These are phyloP conservation scores for Cephalotrichum gorgonifer DNA, from an alignment of 2,329 filamentous ascomycete genomes.

Conservation along the genomic window DNA sequence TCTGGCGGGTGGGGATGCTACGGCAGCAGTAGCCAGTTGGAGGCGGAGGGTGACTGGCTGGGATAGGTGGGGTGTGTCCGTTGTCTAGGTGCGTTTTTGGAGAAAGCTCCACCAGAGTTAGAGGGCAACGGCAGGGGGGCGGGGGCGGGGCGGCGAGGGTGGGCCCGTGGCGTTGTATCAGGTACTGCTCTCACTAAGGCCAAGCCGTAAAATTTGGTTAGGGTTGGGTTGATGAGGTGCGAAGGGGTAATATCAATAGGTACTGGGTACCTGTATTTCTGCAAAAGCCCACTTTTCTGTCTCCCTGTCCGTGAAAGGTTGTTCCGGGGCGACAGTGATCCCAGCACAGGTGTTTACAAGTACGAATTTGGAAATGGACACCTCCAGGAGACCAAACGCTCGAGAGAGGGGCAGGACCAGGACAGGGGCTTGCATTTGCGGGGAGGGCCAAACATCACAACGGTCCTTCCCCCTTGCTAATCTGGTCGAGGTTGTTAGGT, in stretches of 20 bases:
- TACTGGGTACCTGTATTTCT: not conserved
- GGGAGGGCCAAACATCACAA: no score
- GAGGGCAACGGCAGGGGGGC: not conserved
- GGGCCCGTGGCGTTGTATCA: not conserved
- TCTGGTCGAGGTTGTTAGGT: no score
- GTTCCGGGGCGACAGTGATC: no score
- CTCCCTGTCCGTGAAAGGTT: no score
- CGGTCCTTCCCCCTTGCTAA: no score
- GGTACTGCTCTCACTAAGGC: not conserved
- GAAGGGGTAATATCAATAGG: not conserved
- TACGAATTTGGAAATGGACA: no score
- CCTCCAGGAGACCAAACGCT: no score
- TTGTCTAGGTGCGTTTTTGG: not conserved
- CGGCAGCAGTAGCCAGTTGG: constrained; percentile 3
- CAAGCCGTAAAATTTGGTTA: not conserved
- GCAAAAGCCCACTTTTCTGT: constrained; percentile 1
- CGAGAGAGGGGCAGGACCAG: no score
- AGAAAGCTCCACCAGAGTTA: not conserved
- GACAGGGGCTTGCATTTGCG: no score
- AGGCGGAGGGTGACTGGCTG: not conserved
- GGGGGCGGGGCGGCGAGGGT: not conserved
- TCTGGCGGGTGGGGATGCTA: not conserved
- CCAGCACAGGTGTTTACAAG: no score
- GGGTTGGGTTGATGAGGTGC: not conserved
- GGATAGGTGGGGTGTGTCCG: not conserved